These are phyloP conservation scores for Sclerotiophoma versabilis DNA, from an alignment of 2,329 filamentous ascomycete species.

Conservation along the genomic window DNA sequence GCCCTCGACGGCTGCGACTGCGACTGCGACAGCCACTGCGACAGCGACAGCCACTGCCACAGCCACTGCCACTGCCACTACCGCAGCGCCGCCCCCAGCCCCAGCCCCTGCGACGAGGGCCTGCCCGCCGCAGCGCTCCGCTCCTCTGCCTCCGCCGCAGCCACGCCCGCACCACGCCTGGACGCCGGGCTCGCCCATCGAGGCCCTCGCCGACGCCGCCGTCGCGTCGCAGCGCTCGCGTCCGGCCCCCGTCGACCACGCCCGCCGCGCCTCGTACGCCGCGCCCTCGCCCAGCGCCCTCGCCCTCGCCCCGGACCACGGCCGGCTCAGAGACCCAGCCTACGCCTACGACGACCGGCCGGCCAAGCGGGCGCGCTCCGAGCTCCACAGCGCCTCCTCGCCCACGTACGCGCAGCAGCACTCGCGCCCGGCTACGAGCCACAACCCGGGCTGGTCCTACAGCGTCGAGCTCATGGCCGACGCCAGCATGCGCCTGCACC, in stretches of 20 bases:
- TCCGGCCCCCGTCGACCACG: conserved; percentile 34
- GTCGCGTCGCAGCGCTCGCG: conserved; percentile 46
- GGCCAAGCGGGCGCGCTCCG: conserved; percentile 67
- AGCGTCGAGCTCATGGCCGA: conserved; percentile 51
- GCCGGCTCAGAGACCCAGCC: conserved; percentile 19
- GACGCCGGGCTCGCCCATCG: conserved; percentile 50
- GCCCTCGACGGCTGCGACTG: neutral
- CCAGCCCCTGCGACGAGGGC: too few species aligned
- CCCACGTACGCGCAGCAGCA: conserved; percentile 38
- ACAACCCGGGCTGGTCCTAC: conserved; percentile 50
- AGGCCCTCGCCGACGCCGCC: conserved; percentile 54
- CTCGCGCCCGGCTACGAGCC: conserved; percentile 57
- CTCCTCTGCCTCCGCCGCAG: conserved; percentile 31
- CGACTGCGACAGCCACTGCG: too few species aligned
- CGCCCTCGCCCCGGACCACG: conserved; percentile 35
- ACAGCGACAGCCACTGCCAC: too few species aligned
- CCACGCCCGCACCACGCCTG: conserved; percentile 29
- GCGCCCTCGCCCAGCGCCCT: conserved; percentile 29
- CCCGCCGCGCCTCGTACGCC: conserved; percentile 32
- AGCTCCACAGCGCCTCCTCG: conserved; percentile 57
- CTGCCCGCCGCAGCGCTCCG: too few species aligned
- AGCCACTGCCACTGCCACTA: too few species aligned
- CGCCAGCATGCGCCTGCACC: conserved; percentile 42
- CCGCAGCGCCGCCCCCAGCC: too few species aligned
- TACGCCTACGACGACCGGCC: conserved; percentile 56